Conservation (phyloP, 2,329 filamentous ascomycete genomes). For the Ramichloridium luteum region DNA sequence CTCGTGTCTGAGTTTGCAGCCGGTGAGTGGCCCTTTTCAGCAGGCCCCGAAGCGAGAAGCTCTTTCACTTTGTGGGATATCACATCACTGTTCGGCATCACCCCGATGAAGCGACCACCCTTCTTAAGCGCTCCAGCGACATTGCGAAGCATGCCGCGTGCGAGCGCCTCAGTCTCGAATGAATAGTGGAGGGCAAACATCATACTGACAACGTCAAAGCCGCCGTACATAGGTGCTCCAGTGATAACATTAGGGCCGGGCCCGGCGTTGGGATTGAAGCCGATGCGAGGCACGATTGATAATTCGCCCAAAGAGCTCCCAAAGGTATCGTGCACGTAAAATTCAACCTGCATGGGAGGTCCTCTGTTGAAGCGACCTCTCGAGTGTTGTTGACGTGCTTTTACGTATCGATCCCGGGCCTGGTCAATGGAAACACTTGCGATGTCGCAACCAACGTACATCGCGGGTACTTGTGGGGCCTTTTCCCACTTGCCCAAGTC, state of each 20-base stretch:
- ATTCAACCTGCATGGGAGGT: constrained; percentile 58
- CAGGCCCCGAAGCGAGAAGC: constrained; percentile 50
- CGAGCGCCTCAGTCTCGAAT: constrained; percentile 84
- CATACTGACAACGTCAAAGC: constrained; percentile 90
- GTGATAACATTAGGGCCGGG: constrained; percentile 46
- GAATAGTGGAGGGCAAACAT: constrained; percentile 99
- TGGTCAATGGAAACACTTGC: constrained; percentile 87
- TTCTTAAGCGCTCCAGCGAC: constrained; percentile 85
- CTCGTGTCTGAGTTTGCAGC: no score
- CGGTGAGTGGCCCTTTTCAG: constrained; percentile 23
- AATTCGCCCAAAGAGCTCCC: constrained; percentile 71
- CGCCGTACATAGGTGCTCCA: constrained; percentile 58
- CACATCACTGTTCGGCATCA: constrained; percentile 93
- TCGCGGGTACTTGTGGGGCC: constrained; percentile 75
- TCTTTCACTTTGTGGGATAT: constrained; percentile 66
- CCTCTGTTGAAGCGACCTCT: constrained; percentile 29
- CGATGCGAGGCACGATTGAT: constrained; percentile 70
- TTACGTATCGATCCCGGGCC: constrained; percentile 66
- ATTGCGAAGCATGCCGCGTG: constrained; percentile 83
- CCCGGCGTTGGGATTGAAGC: constrained; percentile 63
- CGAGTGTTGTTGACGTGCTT: constrained; percentile 25
- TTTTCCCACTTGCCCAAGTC: constrained; percentile 94
- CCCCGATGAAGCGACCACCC: constrained; percentile 85
- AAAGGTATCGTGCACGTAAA: constrained; percentile 87
- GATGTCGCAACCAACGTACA: constrained; percentile 90